Evolutionary conservation across 768 basidiomycete species (phyloP).

Genomic region (Pholiota microspora): DNA sequence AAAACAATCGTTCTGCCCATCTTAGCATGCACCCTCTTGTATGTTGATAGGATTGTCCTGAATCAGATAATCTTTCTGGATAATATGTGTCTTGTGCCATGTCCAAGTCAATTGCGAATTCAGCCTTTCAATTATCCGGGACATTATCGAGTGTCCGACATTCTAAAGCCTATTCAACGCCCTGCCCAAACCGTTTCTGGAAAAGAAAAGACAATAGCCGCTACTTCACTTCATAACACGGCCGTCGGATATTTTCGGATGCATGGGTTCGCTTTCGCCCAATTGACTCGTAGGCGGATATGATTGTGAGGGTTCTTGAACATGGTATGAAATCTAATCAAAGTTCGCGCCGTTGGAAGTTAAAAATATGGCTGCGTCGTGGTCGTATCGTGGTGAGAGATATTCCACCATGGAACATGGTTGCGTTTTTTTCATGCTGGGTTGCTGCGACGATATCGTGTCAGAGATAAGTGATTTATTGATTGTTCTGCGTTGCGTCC

Average conservation of each 20-base stretch:
- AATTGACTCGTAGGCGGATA: not conserved
- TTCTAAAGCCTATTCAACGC: not conserved
- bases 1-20: not conserved
- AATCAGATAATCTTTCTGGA: conserved; percentile 2
- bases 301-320: not conserved
- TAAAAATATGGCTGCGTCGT: not conserved
- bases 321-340: not conserved
- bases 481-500: not conserved
- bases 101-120: not conserved
- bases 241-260: conserved; percentile 2
- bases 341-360: not conserved
- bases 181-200: not conserved
- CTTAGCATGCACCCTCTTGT: conserved; percentile 1
- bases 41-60: conserved; percentile 3
- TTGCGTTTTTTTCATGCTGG: too few relatives aligned
- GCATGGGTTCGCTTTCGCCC: too few relatives aligned
- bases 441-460: not conserved
- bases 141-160: not conserved
- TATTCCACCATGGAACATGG: not conserved
- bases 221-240: too few relatives aligned
- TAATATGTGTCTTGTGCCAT: not conserved
- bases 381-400: not conserved
- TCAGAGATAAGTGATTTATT: not conserved
- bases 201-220: not conserved
- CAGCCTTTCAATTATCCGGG: not conserved